A percentile compares a stretch with the other conserved stretches of the same genome.
These are phyloP conservation scores for Tulasnella sp. DNA, from an alignment of 768 basidiomycete species.

Conservation along the genomic window DNA sequence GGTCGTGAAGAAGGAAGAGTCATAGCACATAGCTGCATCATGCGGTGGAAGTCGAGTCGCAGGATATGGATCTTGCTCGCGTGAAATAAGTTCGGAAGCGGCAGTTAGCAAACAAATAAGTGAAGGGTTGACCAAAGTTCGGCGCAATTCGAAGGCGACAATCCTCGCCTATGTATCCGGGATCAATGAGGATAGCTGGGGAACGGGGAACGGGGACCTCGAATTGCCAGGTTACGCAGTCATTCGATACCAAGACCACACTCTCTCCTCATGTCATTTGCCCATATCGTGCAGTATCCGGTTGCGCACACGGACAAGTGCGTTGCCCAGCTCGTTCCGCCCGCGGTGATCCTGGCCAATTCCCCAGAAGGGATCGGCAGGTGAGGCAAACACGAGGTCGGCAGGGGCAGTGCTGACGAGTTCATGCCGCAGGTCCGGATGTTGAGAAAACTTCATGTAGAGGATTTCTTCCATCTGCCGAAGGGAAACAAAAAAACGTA, in stretches of 20 bases:
- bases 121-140: neutral
- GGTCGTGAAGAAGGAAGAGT: no score
- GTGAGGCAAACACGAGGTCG: conserved; percentile 39
- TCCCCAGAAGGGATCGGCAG: conserved; percentile 55
- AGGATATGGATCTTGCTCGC: neutral
- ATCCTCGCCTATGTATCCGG: neutral
- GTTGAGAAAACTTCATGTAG: conserved; percentile 57
- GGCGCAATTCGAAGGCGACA: neutral
- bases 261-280: conserved; percentile 16
- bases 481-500: neutral
- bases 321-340: conserved; percentile 50
- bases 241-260: conserved; percentile 17
- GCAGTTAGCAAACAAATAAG: no score
- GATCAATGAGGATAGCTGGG: neutral
- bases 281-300: conserved; percentile 12
- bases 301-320: conserved; percentile 42
- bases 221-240: conserved; percentile 14
- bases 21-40: no score
- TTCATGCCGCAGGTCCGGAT: conserved; percentile 41
- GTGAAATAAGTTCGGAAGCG: neutral
- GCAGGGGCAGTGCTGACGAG: conserved; percentile 43
- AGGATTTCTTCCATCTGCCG: conserved; percentile 57
- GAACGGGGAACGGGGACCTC: no score
- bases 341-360: conserved; percentile 47
- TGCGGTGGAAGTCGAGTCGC: neutral